Evolutionary conservation across 2,329 filamentous ascomycete genomes (phyloP).

Genomic region (Bipolaris cookei): DNA sequence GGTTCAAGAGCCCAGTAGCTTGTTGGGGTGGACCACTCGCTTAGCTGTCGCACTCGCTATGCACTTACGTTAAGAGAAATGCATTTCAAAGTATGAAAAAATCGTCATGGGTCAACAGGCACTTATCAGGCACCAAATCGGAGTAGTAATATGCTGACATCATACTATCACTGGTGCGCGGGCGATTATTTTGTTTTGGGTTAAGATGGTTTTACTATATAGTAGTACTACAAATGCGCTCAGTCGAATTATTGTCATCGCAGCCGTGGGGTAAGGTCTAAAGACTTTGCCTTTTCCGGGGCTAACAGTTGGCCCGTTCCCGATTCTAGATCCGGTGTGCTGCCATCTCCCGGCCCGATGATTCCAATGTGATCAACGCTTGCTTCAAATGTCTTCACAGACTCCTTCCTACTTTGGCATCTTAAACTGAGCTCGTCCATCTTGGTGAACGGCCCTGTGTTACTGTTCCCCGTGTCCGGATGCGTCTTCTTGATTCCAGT

Average conservation of each 20-base stretch:
- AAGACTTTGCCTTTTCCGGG: neutral
- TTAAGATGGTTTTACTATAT: too few species aligned
- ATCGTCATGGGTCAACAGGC: too few species aligned
- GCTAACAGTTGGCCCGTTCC: neutral
- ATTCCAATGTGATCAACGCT: neutral
- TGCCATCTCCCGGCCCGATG: neutral
- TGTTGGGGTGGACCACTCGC: too few species aligned
- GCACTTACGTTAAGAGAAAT: too few species aligned
- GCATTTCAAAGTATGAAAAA: too few species aligned
- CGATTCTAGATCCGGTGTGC: neutral
- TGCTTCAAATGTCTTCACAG: neutral
- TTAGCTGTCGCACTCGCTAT: too few species aligned
- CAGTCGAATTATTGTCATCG: neutral
- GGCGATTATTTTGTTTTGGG: too few species aligned
- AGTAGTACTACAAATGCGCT: too few species aligned
- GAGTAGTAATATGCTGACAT: too few species aligned
- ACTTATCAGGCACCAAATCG: too few species aligned
- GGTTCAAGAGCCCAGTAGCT: too few species aligned
- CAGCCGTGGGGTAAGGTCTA: neutral
- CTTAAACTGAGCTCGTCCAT: neutral
- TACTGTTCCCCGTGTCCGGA: neutral
- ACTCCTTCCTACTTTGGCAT: slow-evolving; percentile 1
- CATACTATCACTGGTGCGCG: too few species aligned
- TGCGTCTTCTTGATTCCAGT: neutral
- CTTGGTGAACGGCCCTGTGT: neutral